Conservation (phyloP, 2,329 filamentous ascomycete genomes). For the Colletotrichum camelliae region DNA sequence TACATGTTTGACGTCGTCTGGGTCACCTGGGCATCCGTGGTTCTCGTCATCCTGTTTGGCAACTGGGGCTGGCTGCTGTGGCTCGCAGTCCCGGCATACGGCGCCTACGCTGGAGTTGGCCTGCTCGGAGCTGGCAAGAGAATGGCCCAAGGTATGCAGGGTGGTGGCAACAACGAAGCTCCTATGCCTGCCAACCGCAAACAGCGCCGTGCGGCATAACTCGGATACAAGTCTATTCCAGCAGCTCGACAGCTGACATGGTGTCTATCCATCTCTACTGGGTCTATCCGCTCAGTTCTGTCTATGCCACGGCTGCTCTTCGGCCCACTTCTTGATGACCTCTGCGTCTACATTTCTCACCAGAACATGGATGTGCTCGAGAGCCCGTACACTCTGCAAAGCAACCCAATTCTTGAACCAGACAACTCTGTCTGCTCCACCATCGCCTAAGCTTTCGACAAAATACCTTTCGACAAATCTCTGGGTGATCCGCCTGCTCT, state of each 20-base stretch:
- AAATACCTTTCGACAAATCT: slow-evolving; percentile 77
- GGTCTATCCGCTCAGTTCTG: slow-evolving; percentile 6
- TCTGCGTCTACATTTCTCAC: slow-evolving; percentile 60
- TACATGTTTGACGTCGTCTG: slow-evolving; percentile 98
- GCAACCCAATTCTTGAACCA: slow-evolving; percentile 97
- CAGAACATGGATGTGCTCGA: slow-evolving; percentile 89
- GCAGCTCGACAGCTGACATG: background rate
- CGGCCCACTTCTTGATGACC: slow-evolving; percentile 59
- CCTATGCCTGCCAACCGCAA: slow-evolving; percentile 54
- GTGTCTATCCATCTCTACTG: slow-evolving; percentile 2
- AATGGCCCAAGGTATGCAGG: slow-evolving; percentile 52
- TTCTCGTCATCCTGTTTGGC: slow-evolving; percentile 77
- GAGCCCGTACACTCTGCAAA: slow-evolving; percentile 83
- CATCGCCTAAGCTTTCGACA: slow-evolving; percentile 56
- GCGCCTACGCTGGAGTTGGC: slow-evolving; percentile 57
- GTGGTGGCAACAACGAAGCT: slow-evolving; percentile 31
- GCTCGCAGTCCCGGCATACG: slow-evolving; percentile 60
- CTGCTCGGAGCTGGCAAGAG: slow-evolving; percentile 60
- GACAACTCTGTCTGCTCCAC: slow-evolving; percentile 59
- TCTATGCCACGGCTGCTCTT: slow-evolving; percentile 45
- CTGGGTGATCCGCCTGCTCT: slow-evolving; percentile 68
- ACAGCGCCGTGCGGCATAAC: slow-evolving; percentile 58
- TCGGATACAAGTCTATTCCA: background rate
- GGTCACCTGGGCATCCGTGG: slow-evolving; percentile 84
- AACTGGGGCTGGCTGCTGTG: slow-evolving; percentile 73